Percentiles rank a stretch among this genome's conserved stretches.
Conservation (phyloP, 345 rosid genomes). For the Cardamine resedifolia region DNA sequence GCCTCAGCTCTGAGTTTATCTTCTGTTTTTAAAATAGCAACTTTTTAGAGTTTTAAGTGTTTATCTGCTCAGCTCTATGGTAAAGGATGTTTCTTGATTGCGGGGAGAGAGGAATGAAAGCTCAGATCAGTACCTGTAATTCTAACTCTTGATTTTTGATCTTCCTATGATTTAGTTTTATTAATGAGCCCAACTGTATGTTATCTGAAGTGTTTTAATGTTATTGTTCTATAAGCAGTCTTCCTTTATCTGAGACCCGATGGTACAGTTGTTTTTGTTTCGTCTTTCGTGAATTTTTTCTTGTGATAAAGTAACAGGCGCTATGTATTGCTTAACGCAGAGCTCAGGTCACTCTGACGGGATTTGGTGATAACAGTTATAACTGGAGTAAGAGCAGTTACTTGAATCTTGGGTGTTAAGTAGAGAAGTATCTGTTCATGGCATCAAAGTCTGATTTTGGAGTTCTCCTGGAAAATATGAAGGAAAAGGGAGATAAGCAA, state of each 20-base stretch:
- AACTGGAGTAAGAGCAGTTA: constrained; percentile 19
- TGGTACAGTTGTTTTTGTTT: background rate
- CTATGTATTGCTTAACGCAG: constrained; percentile 22
- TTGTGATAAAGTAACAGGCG: background rate
- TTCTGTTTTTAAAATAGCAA: background rate
- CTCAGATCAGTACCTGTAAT: background rate
- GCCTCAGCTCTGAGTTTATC: constrained; percentile 3
- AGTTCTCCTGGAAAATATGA: constrained; percentile 46
- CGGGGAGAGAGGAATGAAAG: background rate
- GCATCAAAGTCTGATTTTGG: constrained; percentile 52
- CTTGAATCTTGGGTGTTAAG: constrained; percentile 30
- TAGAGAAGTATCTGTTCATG: constrained; percentile 47
- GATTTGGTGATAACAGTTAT: constrained; percentile 28
- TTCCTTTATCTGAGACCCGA: background rate
- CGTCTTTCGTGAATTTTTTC: background rate
- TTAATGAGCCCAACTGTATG: background rate
- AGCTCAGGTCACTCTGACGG: constrained; percentile 23
- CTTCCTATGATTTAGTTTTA: background rate
- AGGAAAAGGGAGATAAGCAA: constrained; percentile 41
- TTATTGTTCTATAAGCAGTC: background rate
- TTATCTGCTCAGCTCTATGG: background rate
- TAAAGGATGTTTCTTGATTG: no score
- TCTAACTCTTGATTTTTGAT: background rate
- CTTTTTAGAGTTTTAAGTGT: background rate
- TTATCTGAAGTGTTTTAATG: background rate